Conservation (phyloP, 352 stramenopile species). For the Globisporangium paddicum region DNA sequence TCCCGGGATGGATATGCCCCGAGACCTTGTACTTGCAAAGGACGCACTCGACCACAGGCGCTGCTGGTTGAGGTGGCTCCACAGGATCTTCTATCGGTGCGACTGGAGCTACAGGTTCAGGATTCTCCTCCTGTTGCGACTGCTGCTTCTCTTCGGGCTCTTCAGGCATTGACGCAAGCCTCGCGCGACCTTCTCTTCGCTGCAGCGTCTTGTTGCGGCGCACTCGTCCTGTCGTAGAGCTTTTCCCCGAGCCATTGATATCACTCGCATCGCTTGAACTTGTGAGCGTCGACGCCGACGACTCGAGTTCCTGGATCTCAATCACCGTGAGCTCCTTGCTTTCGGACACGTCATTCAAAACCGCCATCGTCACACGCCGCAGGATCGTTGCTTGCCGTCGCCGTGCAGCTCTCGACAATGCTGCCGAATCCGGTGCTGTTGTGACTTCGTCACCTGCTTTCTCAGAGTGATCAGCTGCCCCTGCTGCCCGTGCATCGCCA, state of each 20-base stretch:
- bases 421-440: background rate
- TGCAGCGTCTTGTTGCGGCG: slow-evolving; percentile 43
- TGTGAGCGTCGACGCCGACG: background rate
- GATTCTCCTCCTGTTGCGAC: background rate
- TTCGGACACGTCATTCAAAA: slow-evolving; percentile 39
- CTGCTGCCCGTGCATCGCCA: background rate
- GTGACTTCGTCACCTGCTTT: background rate
- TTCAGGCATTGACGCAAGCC: slow-evolving; percentile 37
- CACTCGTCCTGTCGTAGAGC: slow-evolving; percentile 10
- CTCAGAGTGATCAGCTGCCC: background rate
- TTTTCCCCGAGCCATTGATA: background rate
- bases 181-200: slow-evolving; percentile 30
- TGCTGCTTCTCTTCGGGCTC: slow-evolving; percentile 25
- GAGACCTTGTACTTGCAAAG: slow-evolving; percentile 62
- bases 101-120: background rate
- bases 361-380: slow-evolving; percentile 42
- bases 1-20: slow-evolving; percentile 41
- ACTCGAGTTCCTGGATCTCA: slow-evolving; percentile 35
- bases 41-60: slow-evolving; percentile 25
- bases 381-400: slow-evolving; percentile 10
- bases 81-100: background rate
- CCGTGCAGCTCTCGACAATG: background rate
- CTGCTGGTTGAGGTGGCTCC: background rate
- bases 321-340: slow-evolving; percentile 30
- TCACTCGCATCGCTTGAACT: background rate